A percentile compares a stretch with the other conserved stretches of the same genome.
These are phyloP conservation scores for Tuber borchii DNA, from an alignment of 495 filamentous ascomycete species.

Conservation along the genomic window DNA sequence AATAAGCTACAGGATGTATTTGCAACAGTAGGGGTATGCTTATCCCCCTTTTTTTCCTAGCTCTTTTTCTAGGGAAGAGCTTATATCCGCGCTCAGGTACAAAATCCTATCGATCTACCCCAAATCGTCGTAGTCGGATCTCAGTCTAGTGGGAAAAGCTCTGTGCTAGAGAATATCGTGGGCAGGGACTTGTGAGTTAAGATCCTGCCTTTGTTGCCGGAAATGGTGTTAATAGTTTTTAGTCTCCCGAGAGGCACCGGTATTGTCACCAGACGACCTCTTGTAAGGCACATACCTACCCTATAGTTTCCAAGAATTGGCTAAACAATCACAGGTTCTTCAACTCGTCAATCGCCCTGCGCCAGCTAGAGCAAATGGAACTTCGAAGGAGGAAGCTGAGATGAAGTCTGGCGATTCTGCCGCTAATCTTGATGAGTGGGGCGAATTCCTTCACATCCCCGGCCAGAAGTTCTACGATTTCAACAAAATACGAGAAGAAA, in stretches of 20 bases:
- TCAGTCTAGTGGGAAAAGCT: constrained; percentile 99
- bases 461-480: constrained; percentile 99
- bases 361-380: constrained; percentile 62
- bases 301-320: background rate
- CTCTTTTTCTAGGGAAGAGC: background rate
- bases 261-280: constrained; percentile 92
- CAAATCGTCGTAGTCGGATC: constrained; percentile 99
- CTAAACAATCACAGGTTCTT: constrained; percentile 51
- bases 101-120: constrained; percentile 98
- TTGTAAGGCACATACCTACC: constrained; percentile 46
- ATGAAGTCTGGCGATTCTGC: constrained; percentile 61
- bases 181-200: constrained; percentile 88
- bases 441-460: constrained; percentile 96
- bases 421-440: constrained; percentile 92
- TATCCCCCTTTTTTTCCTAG: constrained; percentile 11
- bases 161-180: constrained; percentile 99
- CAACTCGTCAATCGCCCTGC: constrained; percentile 88
- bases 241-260: constrained; percentile 96
- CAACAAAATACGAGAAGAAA: constrained; percentile 98
- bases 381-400: constrained; percentile 57
- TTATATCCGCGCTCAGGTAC: constrained; percentile 48
- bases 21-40: constrained; percentile 88
- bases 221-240: constrained; percentile 18
- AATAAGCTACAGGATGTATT: constrained; percentile 99
- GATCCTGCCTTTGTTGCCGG: constrained; percentile 16